Evolutionary conservation across 1,139 yeast genomes (phyloP).

Genomic region (Torulaspora globosa): DNA sequence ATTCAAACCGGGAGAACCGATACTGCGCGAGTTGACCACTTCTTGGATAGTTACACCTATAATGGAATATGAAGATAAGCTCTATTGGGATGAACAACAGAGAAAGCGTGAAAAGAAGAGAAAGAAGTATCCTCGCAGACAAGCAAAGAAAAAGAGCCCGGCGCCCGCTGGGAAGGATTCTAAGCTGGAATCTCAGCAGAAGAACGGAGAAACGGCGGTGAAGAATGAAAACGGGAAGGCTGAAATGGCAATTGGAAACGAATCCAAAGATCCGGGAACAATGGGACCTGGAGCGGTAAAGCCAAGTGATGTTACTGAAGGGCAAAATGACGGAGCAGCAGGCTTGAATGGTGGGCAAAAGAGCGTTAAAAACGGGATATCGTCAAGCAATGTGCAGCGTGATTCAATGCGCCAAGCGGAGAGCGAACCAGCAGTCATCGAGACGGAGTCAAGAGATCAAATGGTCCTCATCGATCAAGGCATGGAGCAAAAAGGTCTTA

Average conservation of each 20-base stretch:
- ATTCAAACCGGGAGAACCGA: slow-evolving; percentile 32
- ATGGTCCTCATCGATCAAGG: not conserved
- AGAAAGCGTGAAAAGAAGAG: slow-evolving; percentile 42
- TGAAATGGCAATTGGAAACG: not conserved
- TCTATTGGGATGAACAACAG: slow-evolving; percentile 39
- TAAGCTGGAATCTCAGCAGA: not conserved
- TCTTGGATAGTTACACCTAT: slow-evolving; percentile 42
- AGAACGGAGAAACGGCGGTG: not conserved
- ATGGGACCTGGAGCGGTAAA: not conserved
- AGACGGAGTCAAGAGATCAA: not conserved
- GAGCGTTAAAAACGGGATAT: no score
- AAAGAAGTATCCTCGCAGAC: slow-evolving; percentile 40
- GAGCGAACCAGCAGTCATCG: not conserved
- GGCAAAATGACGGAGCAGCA: not conserved
- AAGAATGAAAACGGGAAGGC: not conserved
- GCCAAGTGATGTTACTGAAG: not conserved
- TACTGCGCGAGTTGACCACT: slow-evolving; percentile 25
- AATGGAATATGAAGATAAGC: slow-evolving; percentile 50
- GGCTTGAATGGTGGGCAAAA: no score
- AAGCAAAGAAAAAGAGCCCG: slow-evolving; percentile 31
- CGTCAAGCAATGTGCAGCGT: not conserved
- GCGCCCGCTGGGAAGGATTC: slow-evolving; percentile 5
- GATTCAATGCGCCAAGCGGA: not conserved
- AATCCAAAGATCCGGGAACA: not conserved
- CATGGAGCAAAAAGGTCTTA: not conserved